These are phyloP conservation scores for Monilinia laxa DNA, from an alignment of 2,329 filamentous ascomycete species.

Conservation along the genomic window DNA sequence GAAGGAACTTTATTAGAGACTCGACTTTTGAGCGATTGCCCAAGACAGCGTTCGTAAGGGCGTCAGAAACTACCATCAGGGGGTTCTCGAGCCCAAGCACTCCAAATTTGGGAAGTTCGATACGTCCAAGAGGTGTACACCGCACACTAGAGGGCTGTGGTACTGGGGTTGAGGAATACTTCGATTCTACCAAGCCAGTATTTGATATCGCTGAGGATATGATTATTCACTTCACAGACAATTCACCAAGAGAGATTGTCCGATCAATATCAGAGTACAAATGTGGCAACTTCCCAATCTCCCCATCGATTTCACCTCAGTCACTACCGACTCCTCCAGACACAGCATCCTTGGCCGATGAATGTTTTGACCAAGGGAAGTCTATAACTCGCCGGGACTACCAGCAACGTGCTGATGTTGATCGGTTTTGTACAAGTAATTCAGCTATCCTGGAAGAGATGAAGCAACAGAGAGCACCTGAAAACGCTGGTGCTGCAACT, in stretches of 20 bases:
- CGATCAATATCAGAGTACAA: slow-evolving; percentile 44
- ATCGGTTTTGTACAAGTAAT: slow-evolving; percentile 25
- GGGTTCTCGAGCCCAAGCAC: slow-evolving; percentile 33
- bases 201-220: slow-evolving; percentile 57
- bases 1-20: background rate
- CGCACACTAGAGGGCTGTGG: slow-evolving; percentile 31
- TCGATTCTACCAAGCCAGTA: slow-evolving; percentile 42
- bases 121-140: background rate
- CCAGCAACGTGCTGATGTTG: slow-evolving; percentile 22
- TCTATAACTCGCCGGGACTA: background rate
- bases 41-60: slow-evolving; percentile 37
- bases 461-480: background rate
- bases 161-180: slow-evolving; percentile 34
- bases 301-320: slow-evolving; percentile 12
- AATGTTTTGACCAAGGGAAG: background rate
- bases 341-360: slow-evolving; percentile 12
- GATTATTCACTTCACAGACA: slow-evolving; percentile 54
- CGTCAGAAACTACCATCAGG: slow-evolving; percentile 39
- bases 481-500: background rate
- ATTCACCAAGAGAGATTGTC: slow-evolving; percentile 50
- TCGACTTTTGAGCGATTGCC: slow-evolving; percentile 32
- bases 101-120: slow-evolving; percentile 15
- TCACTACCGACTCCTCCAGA: slow-evolving; percentile 18
- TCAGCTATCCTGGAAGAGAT: slow-evolving; percentile 18
- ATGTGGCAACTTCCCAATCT: slow-evolving; percentile 42